Base-by-base conservation (phyloP, 805 yeast genomes). In the Citeromyces matritensis region DNA sequence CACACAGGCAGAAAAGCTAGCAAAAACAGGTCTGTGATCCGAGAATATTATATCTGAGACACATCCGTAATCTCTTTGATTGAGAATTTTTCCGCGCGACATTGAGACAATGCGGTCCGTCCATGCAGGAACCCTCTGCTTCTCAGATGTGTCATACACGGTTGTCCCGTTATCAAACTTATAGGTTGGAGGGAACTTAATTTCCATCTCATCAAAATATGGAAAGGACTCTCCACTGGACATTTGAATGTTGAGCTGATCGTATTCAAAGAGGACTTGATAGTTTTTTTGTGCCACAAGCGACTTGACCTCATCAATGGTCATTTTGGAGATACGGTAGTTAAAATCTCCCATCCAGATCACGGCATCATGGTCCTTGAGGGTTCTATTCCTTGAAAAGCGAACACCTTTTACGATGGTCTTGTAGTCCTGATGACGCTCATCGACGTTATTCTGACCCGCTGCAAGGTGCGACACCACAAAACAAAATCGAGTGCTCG, bases 331-430 rank as follows among this genome's bases (percentile, higher is more conserved):
- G 26, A 91, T 73, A 40, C 98, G 64, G 52, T 77, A 91, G 49
- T 91, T 91, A 53, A 93, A 75, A 52, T 91, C 98, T 6, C 98
- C 98, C 53, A 82, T 63, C 85, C 95, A 84, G 10, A 91, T 69
- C 10, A 86, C 65, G 13, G 74, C 71, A 44, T 88, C 95, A 44
- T 80, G 91, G 42, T 84, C 94, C 31, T 67, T 63, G 3, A 84
- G 69, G 33, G 58, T 61, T 33, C 69, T 58, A 39, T 66, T 64
- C 39, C 53, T 65, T n/a, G 73, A 63, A 47, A 81, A 81, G 35
- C 72, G 58, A 21, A 80, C 59, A 5, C 81, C 82, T 35, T 69
- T 73, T 2, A 75, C 62, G 23, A 91, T 76, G 1, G 86, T 71
- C 40, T 82, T 82, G 42, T 81, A 83, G 48, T 91, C 93, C 40